These are phyloP conservation scores for Artemisia tridentata DNA, from an alignment of 129 eudicot species.

Conservation along the genomic window DNA sequence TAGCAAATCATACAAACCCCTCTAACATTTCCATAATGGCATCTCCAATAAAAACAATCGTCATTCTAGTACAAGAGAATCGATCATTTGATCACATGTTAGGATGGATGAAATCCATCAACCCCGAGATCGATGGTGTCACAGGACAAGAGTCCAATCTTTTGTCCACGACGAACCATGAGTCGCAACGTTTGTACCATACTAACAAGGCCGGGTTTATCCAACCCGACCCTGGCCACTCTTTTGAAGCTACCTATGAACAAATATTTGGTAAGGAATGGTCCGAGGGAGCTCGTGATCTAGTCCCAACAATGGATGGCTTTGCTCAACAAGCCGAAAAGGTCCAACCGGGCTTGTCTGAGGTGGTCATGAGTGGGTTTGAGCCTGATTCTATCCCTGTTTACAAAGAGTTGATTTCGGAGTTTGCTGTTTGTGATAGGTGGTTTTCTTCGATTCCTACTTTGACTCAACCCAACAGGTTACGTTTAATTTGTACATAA, in stretches of 20 bases:
- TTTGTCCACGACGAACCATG: constrained; percentile 36
- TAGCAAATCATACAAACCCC: neutral
- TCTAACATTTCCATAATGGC: constrained; percentile 19
- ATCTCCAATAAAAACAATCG: constrained; percentile 61
- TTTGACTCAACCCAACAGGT: constrained; percentile 84
- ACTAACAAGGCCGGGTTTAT: constrained; percentile 52
- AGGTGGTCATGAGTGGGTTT: constrained; percentile 79
- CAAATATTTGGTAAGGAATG: constrained; percentile 70
- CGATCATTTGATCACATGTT: constrained; percentile 65
- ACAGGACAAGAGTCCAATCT: constrained; percentile 57
- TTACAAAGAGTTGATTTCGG: constrained; percentile 59
- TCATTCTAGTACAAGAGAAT: constrained; percentile 63
- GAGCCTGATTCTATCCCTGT: constrained; percentile 76
- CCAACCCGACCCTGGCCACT: constrained; percentile 94
- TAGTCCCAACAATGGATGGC: constrained; percentile 66
- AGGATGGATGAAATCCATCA: constrained; percentile 65
- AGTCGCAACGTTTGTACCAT: constrained; percentile 42
- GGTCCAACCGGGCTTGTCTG: constrained; percentile 52
- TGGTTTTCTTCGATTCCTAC: constrained; percentile 85
- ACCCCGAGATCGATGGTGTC: constrained; percentile 53
- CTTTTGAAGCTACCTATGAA: constrained; percentile 64
- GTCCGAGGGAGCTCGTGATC: constrained; percentile 26
- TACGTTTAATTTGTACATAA: neutral
- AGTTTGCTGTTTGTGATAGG: constrained; percentile 83
- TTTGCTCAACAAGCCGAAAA: constrained; percentile 82